Percentiles rank a stretch among this genome's conserved stretches.
These are phyloP conservation scores for Saccharum officinarum DNA, from an alignment of 176 grass and related monocot genomes.

Conservation along the genomic window DNA sequence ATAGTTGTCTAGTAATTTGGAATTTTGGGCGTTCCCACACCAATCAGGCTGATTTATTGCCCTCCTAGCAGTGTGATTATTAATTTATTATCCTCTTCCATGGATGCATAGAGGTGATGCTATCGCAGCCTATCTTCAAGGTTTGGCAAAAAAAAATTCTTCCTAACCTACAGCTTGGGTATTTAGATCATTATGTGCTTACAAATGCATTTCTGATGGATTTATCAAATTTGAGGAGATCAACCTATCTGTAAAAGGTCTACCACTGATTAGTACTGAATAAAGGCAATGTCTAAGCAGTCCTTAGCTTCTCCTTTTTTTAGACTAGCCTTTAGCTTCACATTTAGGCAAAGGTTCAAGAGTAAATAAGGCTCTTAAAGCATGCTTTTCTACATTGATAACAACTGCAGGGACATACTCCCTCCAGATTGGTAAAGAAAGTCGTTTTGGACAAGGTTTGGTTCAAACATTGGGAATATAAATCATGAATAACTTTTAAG, in stretches of 20 bases:
- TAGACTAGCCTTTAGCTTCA: not conserved
- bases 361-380: not conserved
- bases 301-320: not conserved
- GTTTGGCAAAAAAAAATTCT: not conserved
- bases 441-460: too few relatives aligned
- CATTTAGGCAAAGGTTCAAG: slow-evolving; percentile 14
- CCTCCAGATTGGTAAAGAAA: too few relatives aligned
- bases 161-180: not conserved
- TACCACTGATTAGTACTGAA: not conserved
- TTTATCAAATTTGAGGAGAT: not conserved
- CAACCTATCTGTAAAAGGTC: not conserved
- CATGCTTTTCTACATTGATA: slow-evolving; percentile 1
- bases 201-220: not conserved
- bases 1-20: not conserved
- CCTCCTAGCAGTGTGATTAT: not conserved
- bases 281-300: not conserved
- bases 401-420: not conserved
- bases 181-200: not conserved
- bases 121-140: not conserved
- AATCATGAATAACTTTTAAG: too few relatives aligned
- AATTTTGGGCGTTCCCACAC: not conserved
- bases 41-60: not conserved
- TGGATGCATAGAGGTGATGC: not conserved
- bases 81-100: not conserved
- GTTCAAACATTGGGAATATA: too few relatives aligned